A percentile compares a stretch with the other conserved stretches of the same genome.
phyloP scores from a whole-genome alignment of 78 protist genomes.

The Dictyostelium discoideum region dicty_2.7 NC_007091.3:2837001-2837500 shows the following conservation, averaged over 20 bases:
- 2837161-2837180: background rate
- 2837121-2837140: background rate
- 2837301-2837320: background rate
- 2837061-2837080: background rate
- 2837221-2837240: background rate
- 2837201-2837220: background rate
- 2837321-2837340: background rate
- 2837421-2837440: slow-evolving; percentile 4
- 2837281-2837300: background rate
- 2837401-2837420: slow-evolving; percentile 15
- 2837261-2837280: background rate
- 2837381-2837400: background rate
- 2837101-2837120: background rate
- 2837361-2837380: background rate
- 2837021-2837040: background rate
- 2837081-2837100: background rate
- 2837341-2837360: background rate
- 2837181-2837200: background rate
- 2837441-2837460: slow-evolving; percentile 15
- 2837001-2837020: background rate
- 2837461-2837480: background rate
- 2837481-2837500: slow-evolving; percentile 15
- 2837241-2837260: background rate
- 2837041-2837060: background rate
- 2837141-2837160: background rate